phyloP scores from a whole-genome alignment of 1,284 basidiomycete species.

The Nidula niveotomentosa region DNA sequence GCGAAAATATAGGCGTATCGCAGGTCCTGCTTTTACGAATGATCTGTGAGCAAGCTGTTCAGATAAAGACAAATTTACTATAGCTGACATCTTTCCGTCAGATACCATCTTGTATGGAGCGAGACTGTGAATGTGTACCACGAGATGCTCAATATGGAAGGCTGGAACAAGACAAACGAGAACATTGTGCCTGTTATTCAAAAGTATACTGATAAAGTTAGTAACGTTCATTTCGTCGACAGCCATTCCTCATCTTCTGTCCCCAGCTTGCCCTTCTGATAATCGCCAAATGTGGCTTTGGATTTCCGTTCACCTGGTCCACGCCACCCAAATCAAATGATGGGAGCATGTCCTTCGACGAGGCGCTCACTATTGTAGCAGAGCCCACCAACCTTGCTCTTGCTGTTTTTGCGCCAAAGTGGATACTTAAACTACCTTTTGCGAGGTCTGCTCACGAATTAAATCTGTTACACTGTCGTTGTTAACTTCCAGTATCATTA shows the following conservation, averaged over 20 bases:
- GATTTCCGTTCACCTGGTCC: conserved; percentile 46
- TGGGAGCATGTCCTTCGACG: conserved; percentile 42
- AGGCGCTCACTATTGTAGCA: conserved; percentile 39
- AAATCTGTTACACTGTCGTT: not conserved
- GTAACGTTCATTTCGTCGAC: not conserved
- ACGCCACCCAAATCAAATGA: conserved; percentile 29
- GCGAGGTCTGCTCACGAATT: not conserved
- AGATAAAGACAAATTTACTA: not conserved
- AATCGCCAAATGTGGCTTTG: conserved; percentile 51
- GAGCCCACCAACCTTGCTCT: conserved; percentile 13
- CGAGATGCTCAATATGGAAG: conserved; percentile 42
- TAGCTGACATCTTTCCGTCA: conserved; percentile 12
- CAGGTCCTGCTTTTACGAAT: conserved; percentile 49
- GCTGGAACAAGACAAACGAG: conserved; percentile 35
- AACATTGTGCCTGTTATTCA: conserved; percentile 38
- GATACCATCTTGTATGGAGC: conserved; percentile 46
- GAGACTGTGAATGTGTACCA: conserved; percentile 38
- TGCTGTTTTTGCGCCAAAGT: no score
- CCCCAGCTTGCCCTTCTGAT: conserved; percentile 44
- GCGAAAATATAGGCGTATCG: conserved; percentile 47
- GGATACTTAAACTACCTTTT: not conserved
- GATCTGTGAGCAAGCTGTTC: conserved; percentile 32
- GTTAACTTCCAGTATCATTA: not conserved
- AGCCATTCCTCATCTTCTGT: no score
- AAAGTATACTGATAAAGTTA: conserved; percentile 38